Base-by-base conservation (phyloP, 2,329 filamentous ascomycete genomes). In the Myotisia sp. region DNA sequence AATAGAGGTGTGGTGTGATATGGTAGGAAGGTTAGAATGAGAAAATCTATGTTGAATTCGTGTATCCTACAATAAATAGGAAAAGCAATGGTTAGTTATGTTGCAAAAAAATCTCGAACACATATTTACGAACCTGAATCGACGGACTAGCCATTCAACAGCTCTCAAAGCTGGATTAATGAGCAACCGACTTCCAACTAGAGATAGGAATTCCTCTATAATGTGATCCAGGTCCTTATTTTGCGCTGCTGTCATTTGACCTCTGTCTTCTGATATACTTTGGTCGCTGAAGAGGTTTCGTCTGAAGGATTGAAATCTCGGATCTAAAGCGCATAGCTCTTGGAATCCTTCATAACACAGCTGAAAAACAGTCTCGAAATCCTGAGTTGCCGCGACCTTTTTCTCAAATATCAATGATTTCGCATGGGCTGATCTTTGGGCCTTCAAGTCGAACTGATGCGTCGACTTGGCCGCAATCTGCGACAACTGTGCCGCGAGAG, bases 371-470 rank as follows among this genome's bases (percentile, higher is more conserved):
- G 78, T 81, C 52, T 93, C 82, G 56, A 87, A 93, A 50, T 78
- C 90, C 63, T 99, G 90, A 10, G 76, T 76, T 4, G 80, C 78
- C 33, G 90, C 90, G 47, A 87, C 69, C 52, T 76, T 74, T 40
- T 81, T 71, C 48, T 93, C 86, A 64, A 92, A 98, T 39, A 99
- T 82, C 41, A 99, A 65, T 34, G 90, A 98, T 59, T 94, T 87
- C 44, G 83, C 83, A 62, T 98, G 90, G 42, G 83, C 76, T 41
- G 80, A 74, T 59, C 85, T 87, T 63, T 94, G 85, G 50, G 86
- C 83, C 62, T 92, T 93, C 48, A 93, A 70, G 55, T 95, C 83
- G 50, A 95, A 73, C 47, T 87, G 79, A 54, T 86, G 79, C 48
- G 86, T 92, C 49, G 84, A 92, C 52, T 81, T 82, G 45, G 80